These are phyloP conservation scores for Colletotrichum brevisporum DNA, from an alignment of 2,329 filamentous ascomycete species.

Conservation along the genomic window DNA sequence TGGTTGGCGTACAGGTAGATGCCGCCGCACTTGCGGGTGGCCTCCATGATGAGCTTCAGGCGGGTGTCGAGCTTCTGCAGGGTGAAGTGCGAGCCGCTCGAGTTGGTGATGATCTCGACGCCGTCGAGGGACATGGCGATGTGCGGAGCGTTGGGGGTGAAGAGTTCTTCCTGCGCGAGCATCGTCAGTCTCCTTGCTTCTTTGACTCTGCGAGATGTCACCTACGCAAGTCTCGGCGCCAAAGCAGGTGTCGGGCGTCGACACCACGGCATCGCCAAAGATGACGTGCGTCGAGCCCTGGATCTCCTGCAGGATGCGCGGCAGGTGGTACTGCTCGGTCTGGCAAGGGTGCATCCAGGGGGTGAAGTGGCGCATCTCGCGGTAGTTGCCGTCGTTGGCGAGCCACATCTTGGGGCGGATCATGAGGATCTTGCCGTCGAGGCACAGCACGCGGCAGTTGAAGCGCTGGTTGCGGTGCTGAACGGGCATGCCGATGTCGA, in stretches of 20 bases:
- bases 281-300: conserved; percentile 62
- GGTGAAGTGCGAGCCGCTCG: conserved; percentile 74
- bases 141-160: conserved; percentile 64
- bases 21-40: conserved; percentile 64
- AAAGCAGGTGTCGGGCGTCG: conserved; percentile 71
- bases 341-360: conserved; percentile 72
- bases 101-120: conserved; percentile 80
- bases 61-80: conserved; percentile 74
- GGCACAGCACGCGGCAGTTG: conserved; percentile 55
- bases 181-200: neutral
- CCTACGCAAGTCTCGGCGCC: conserved; percentile 70
- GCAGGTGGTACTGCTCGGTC: conserved; percentile 76
- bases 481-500: conserved; percentile 77
- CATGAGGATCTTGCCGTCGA: conserved; percentile 77
- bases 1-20: conserved; percentile 66
- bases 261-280: conserved; percentile 78
- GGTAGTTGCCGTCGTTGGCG: conserved; percentile 77
- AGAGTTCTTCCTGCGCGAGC: conserved; percentile 67
- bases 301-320: conserved; percentile 70
- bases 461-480: conserved; percentile 56
- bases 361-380: conserved; percentile 74
- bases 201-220: neutral
- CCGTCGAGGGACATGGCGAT: conserved; percentile 59
- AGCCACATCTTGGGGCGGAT: conserved; percentile 80
- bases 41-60: conserved; percentile 75